Conservation (phyloP, 768 basidiomycete genomes). For the Ramaria sp. region DNA sequence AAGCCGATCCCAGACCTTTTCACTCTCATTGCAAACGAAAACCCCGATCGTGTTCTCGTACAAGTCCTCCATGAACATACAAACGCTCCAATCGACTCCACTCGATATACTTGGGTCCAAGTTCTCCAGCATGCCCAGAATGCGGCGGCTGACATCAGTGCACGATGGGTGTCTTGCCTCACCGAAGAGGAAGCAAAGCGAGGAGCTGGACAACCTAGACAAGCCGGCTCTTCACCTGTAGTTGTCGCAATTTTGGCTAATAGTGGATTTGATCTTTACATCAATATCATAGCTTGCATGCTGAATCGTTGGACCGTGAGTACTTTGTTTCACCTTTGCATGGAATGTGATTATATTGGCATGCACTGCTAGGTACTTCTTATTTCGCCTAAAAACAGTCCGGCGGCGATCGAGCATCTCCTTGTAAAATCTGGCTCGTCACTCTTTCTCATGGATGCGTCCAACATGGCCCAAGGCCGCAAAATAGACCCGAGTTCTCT, state of each 20-base stretch:
- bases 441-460: background rate
- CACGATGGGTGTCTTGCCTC: background rate
- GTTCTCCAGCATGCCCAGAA: background rate
- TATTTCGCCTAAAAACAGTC: constrained; percentile 4
- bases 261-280: background rate
- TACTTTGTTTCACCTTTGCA: background rate
- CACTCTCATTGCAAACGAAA: background rate
- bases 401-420: background rate
- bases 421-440: background rate
- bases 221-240: background rate
- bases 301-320: constrained; percentile 5
- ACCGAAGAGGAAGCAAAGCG: background rate
- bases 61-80: background rate
- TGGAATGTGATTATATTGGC: background rate
- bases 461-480: too few relatives aligned
- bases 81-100: background rate
- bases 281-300: background rate
- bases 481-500: background rate
- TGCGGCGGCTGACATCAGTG: background rate
- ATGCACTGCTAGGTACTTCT: background rate
- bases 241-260: background rate
- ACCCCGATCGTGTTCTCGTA: background rate
- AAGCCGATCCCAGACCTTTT: constrained; percentile 1
- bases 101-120: background rate
- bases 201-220: background rate